Evolutionary conservation across 2,329 filamentous ascomycete species (phyloP).

Genomic region (Cercospora sesami): DNA sequence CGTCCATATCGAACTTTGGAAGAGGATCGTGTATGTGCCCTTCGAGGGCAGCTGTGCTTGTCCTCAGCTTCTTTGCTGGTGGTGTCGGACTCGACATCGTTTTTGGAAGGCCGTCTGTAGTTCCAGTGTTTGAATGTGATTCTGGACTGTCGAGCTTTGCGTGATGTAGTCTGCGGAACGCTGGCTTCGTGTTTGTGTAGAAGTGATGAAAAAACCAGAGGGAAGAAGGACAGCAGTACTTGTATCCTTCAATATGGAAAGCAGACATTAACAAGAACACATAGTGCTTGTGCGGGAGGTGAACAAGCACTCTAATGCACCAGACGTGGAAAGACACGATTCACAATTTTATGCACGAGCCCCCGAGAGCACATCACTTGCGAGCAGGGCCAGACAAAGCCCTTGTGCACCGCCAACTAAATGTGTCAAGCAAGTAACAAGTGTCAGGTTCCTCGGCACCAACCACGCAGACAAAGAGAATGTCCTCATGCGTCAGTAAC

Average conservation of each 20-base stretch:
- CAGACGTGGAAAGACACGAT: neutral
- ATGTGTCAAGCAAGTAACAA: neutral
- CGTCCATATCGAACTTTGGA: constrained; percentile 1
- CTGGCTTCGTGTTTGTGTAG: neutral
- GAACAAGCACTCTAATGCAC: neutral
- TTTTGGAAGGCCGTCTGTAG: neutral
- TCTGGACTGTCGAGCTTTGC: neutral
- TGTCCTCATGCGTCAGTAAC: neutral
- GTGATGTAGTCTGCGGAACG: neutral
- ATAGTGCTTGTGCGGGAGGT: neutral
- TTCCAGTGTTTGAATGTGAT: neutral
- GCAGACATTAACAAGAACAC: neutral
- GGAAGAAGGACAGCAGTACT: neutral
- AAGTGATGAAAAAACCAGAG: neutral
- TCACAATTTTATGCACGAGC: neutral
- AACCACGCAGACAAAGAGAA: neutral
- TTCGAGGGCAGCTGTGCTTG: neutral
- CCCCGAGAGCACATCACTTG: neutral
- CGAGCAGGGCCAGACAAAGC: neutral
- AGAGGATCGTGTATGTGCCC: neutral
- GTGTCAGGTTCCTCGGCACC: neutral
- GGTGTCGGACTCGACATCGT: neutral
- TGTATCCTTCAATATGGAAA: neutral
- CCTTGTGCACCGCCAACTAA: neutral
- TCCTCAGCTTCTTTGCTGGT: neutral